These are phyloP conservation scores for Sporobolus alterniflorus DNA, from an alignment of 202 grass and related monocot genomes.

Conservation along the genomic window DNA sequence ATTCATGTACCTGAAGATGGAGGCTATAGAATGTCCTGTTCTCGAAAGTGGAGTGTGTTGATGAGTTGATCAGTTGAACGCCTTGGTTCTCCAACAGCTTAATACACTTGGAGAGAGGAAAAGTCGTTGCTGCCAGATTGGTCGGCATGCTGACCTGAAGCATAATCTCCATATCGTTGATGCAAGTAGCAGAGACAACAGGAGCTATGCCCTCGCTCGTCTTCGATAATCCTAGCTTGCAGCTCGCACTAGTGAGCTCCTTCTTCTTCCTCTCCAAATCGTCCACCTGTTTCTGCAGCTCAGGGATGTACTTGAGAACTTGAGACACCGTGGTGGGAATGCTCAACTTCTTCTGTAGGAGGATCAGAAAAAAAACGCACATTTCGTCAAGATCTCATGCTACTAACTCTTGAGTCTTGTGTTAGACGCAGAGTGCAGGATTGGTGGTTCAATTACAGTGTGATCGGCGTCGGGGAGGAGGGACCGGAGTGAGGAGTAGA, in stretches of 20 bases:
- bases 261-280: slow-evolving; percentile 69
- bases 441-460: slow-evolving; percentile 39
- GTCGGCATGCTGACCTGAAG: slow-evolving; percentile 64
- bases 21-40: slow-evolving; percentile 78
- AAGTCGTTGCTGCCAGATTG: slow-evolving; percentile 22
- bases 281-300: slow-evolving; percentile 74
- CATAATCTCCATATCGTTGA: slow-evolving; percentile 76
- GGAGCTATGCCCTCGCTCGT: slow-evolving; percentile 28
- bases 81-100: slow-evolving; percentile 74
- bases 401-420: neutral
- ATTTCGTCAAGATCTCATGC: slow-evolving; percentile 12
- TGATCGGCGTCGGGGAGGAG: slow-evolving; percentile 79
- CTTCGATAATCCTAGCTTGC: slow-evolving; percentile 28
- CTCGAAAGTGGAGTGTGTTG: slow-evolving; percentile 43
- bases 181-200: slow-evolving; percentile 61
- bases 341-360: slow-evolving; percentile 85
- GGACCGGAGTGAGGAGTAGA: slow-evolving; percentile 79
- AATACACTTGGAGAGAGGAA: slow-evolving; percentile 64
- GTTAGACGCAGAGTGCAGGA: neutral
- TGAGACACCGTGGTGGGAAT: slow-evolving; percentile 77
- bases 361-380: neutral
- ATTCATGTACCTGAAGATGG: slow-evolving; percentile 73
- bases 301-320: slow-evolving; percentile 84
- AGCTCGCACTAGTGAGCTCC: slow-evolving; percentile 44
- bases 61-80: slow-evolving; percentile 65